phyloP scores from a whole-genome alignment of 116 monocot genomes.

The Papilionanthe hybrid region DNA sequence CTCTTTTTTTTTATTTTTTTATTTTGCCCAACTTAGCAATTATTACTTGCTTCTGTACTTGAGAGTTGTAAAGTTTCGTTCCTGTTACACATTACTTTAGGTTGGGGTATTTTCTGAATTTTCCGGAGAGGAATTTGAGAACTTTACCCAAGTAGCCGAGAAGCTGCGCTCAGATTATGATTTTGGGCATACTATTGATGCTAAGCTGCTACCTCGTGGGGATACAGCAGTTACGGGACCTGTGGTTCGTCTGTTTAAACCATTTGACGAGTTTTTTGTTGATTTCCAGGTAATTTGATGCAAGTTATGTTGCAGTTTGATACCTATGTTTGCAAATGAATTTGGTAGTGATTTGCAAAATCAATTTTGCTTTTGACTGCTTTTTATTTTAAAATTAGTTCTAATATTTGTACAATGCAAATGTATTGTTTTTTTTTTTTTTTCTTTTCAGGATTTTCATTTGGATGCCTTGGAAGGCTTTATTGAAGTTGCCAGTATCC shows the following conservation, averaged over 20 bases:
- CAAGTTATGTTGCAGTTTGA: not conserved
- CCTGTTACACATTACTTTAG: slow-evolving; percentile 17
- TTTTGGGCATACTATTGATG: slow-evolving; percentile 76
- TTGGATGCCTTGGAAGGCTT: slow-evolving; percentile 64
- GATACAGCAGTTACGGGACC: slow-evolving; percentile 49
- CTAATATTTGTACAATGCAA: not conserved
- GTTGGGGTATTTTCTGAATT: slow-evolving; percentile 76
- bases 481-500: slow-evolving; percentile 55
- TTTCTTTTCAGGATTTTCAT: slow-evolving; percentile 79
- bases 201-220: slow-evolving; percentile 76
- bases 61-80: not conserved
- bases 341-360: not conserved
- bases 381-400: slow-evolving; percentile 1
- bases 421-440: slow-evolving; percentile 1
- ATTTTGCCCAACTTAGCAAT: not conserved
- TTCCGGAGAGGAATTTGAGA: slow-evolving; percentile 74
- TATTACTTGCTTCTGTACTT: not conserved
- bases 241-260: slow-evolving; percentile 74
- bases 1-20: not conserved
- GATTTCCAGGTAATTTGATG: slow-evolving; percentile 54
- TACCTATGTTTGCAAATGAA: not conserved
- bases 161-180: slow-evolving; percentile 76
- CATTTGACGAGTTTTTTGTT: slow-evolving; percentile 82
- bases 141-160: slow-evolving; percentile 59
- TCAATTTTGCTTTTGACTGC: not conserved